Evolutionary conservation across 2,329 filamentous ascomycete species (phyloP), one percentile per base, ranked within the genome.

Genomic region (Aureobasidium sp.): DNA sequence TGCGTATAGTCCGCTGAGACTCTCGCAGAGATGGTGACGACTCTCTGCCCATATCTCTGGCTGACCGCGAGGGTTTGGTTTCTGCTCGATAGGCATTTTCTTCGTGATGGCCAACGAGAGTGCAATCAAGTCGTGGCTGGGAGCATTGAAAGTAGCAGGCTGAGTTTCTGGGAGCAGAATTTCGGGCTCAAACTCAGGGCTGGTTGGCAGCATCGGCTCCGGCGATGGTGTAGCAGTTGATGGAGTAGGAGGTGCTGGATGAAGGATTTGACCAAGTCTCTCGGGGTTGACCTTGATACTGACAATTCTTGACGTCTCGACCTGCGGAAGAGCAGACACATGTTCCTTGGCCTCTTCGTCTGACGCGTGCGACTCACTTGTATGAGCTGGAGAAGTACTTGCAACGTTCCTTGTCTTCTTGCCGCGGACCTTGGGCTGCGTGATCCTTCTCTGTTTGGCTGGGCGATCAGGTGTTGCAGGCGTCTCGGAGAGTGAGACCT

Each of bases 11-110:
- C 57, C 57, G 0, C 81, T 78, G 0, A 89, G 68, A 0, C 85
- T 79, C 67, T 89, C 85, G 65, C 83, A 88, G 0, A 91, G 73
- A 15, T 81, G 80, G 62, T 85, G 82, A 4, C 87, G 79, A 39
- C 73, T 76, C 5, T 82, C 75, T 0, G 85, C 79, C 83, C 84
- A 88, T 0, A 84, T 80, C 12, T 75, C 72, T 7, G 84, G 83
- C 20, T 70, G 63, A 20, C 71, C 70, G 20, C 59, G 51, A 7
- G 78, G 73, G 5, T 67, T 52, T 7, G 73, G 73, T 61, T 74
- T 74, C 9, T 48, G 48, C 1, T n/a, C 60, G 15, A 72, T 31
- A 5, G 70, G 67, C 27, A 67, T 48, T 22, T 69, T 65, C 25
- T 63, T 34, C 5, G 66, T 71, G n/a, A 74, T 44, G 8, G 22